phyloP scores from a whole-genome alignment of 2,329 filamentous ascomycete species.

The Aspergillus neotritici region DNA sequence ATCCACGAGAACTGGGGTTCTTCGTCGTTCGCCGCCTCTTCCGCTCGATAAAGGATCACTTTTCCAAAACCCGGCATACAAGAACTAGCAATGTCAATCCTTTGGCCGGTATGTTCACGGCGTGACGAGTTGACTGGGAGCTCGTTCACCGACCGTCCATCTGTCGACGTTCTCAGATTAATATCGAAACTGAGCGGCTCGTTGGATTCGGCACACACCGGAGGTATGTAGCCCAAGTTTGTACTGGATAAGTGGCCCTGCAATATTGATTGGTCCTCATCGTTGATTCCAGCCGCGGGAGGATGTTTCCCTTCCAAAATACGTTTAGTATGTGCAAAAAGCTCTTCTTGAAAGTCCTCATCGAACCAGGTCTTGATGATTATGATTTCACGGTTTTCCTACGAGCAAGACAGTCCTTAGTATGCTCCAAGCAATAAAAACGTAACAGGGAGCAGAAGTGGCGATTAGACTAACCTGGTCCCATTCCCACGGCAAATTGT shows the following conservation, averaged over 20 bases:
- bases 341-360: constrained; percentile 59
- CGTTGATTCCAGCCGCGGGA: too few species aligned
- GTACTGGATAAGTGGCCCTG: too few species aligned
- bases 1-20: constrained; percentile 8
- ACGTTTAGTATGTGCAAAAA: constrained; percentile 64
- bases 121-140: neutral
- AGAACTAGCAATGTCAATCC: constrained; percentile 4
- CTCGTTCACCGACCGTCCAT: neutral
- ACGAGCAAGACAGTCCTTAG: too few species aligned
- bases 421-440: too few species aligned
- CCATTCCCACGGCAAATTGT: constrained; percentile 35
- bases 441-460: too few species aligned
- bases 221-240: too few species aligned
- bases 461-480: too few species aligned
- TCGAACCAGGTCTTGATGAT: constrained; percentile 65
- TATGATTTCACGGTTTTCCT: constrained; percentile 57
- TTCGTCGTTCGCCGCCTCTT: neutral
- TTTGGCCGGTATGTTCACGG: neutral
- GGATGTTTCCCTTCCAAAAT: too few species aligned
- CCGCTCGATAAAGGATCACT: constrained; percentile 1
- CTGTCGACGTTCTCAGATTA: neutral
- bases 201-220: neutral
- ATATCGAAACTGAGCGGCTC: constrained; percentile 2
- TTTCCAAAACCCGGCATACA: constrained; percentile 5
- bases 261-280: too few species aligned